Evolutionary conservation across 345 rosid species (phyloP), one percentile per base, ranked within the genome.

Genomic region (Combretum micranthum): DNA sequence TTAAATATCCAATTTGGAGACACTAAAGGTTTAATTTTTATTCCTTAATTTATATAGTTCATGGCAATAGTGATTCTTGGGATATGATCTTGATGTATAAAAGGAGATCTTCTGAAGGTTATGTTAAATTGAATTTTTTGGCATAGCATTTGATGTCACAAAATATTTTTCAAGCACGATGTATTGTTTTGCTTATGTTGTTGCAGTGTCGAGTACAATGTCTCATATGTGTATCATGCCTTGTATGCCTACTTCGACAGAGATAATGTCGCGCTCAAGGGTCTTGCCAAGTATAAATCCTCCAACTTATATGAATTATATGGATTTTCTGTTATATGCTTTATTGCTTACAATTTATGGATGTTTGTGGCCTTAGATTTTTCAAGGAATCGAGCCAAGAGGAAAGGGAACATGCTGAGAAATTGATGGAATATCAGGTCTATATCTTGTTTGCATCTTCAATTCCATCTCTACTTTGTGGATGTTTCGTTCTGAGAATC

Each of bases 341-440:
- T 45, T 39, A 16, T 52, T 45, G 65, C 47, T 26, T 61, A 16
- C 32, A 52, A 43, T 18, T 37, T 8, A 17, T 58, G 42, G 42
- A 5, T 61, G 42, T 54, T 43, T 52, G 60, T 65, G 37, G 22
- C 46, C 10, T 37, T 48, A 90, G 97, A 62, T 89, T 90, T 70
- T 87, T 90, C 56, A 82, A 82, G 69, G 86, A 84, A 11, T 86
- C 90, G 17, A 85, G 96, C 58, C 69, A 66, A 42, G 96, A 90
- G 60, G 97, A 90, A 71, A 77, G 97, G 52, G 79, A 66, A 48
- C 97, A 90, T 60, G 97, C 96, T 45, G 96, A 87, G 72, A 83
- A 69, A 75, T 63, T 85, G 56, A 90, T 85, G 87, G 69, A 83
- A 44, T 90, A 83, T 65, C 85, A 84, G 88, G 92, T 77, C 19